These are phyloP conservation scores for Vicia sativa DNA, from an alignment of 306 rosid species.

Conservation along the genomic window DNA sequence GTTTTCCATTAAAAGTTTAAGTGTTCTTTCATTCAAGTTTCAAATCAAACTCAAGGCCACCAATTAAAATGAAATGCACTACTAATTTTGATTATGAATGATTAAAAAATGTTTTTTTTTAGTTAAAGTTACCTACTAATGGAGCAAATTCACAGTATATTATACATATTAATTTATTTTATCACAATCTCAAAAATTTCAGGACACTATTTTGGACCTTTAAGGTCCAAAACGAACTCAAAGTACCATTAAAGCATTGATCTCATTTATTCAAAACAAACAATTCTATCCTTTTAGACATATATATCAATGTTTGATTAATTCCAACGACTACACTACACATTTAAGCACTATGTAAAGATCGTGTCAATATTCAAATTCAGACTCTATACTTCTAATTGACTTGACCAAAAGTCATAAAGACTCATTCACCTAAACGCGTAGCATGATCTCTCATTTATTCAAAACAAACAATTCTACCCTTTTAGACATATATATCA, in stretches of 20 bases:
- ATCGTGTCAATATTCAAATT: too few relatives aligned
- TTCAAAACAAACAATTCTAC: too few relatives aligned
- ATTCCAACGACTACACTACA: too few relatives aligned
- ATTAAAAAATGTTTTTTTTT: background rate
- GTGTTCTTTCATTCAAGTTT: background rate
- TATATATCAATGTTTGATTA: too few relatives aligned
- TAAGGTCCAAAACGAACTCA: background rate
- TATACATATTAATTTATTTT: background rate
- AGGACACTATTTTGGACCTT: background rate
- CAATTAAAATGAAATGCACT: background rate
- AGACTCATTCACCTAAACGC: too few relatives aligned
- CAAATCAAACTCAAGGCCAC: background rate
- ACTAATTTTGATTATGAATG: background rate
- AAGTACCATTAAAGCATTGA: background rate
- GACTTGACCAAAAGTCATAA: too few relatives aligned
- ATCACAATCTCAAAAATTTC: background rate
- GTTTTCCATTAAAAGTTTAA: background rate
- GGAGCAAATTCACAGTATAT: background rate
- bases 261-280: too few relatives aligned
- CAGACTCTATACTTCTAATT: too few relatives aligned
- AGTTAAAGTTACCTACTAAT: background rate
- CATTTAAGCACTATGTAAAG: too few relatives aligned
- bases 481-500: too few relatives aligned
- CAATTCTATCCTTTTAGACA: too few relatives aligned
- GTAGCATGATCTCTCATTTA: too few relatives aligned